Evolutionary conservation across 1,284 basidiomycete genomes (phyloP).

Genomic region (Papiliotrema flavescens): DNA sequence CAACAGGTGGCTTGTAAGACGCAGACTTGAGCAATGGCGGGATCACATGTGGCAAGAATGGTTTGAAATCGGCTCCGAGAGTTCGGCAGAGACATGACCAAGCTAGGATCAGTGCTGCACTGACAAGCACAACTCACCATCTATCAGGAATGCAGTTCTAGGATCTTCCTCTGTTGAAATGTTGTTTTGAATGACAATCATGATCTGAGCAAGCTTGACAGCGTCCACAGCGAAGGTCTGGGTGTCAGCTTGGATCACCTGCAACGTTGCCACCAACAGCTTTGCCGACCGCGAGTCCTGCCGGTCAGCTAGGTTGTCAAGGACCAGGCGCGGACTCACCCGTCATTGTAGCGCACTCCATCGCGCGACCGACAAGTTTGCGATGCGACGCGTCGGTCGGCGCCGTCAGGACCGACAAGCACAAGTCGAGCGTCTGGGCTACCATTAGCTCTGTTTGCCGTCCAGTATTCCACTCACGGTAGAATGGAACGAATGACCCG

Average conservation of each 20-base stretch:
- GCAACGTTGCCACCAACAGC: constrained; percentile 12
- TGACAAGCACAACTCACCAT: constrained; percentile 23
- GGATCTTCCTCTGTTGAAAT: constrained; percentile 40
- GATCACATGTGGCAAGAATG: constrained; percentile 76
- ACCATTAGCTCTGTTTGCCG: not conserved
- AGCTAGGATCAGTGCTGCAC: constrained; percentile 57
- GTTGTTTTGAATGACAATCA: constrained; percentile 73
- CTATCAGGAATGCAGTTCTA: constrained; percentile 26
- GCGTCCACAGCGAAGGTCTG: constrained; percentile 67
- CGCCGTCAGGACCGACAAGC: constrained; percentile 58
- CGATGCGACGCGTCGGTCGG: constrained; percentile 63
- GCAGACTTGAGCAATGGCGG: constrained; percentile 70
- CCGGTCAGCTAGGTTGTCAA: constrained; percentile 47
- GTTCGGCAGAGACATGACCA: constrained; percentile 81
- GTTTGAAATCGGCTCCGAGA: constrained; percentile 73
- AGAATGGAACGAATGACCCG: constrained; percentile 41
- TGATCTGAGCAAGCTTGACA: constrained; percentile 62
- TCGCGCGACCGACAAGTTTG: constrained; percentile 69
- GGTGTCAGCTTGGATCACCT: constrained; percentile 7
- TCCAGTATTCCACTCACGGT: constrained; percentile 20
- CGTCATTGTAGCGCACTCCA: constrained; percentile 73
- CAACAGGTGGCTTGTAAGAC: constrained; percentile 59
- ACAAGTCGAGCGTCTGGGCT: constrained; percentile 33
- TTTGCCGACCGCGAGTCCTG: constrained; percentile 73
- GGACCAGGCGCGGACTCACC: not conserved